Evolutionary conservation across 495 filamentous ascomycete genomes (phyloP), one percentile per base, ranked within the genome.

Genomic region (Neurospora sp.): DNA sequence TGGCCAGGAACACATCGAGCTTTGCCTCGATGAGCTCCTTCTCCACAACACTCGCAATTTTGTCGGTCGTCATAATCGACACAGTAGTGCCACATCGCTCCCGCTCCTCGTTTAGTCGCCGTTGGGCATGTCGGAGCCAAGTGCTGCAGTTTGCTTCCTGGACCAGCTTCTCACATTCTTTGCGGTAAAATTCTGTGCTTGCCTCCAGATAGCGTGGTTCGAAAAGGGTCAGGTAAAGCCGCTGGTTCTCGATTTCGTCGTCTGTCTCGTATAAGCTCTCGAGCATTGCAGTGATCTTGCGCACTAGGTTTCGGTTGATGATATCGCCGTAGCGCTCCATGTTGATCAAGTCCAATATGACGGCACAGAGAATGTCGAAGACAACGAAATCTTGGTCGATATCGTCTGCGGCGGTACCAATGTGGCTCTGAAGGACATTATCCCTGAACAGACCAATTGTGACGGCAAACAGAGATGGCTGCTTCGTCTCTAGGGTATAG

Each of bases 251-350:
- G 18, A 89, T 87, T 75, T 96, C 94, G 2, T 87, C 85, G 41
- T 91, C 86, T 0, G 89, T 91, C 78, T 96, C 93, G 78, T 97
- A 96, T 0, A 99, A 87, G 39, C 89, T 89, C 79, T 98, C 96
- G 3, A 99, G 85, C 94, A 98, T 98, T 74, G 93, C 90, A 1
- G 94, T 86, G 79, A 92, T 94, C 38, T 92, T 90, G 74, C 93
- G 91, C 59, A 98, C 88, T 8, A 97, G 84, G 37, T 88, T 86
- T 74, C 91, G 91, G 79, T 98, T 91, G 73, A 98, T 94, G 10
- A 94, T 89, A 74, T 98, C 94, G 14, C 94, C 96, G 47, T 93
- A 91, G 38, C 96, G 85, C 77, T 98, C 96, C 87, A 97, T 91
- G 68, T 92, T 90, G 71, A 99, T 91, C 85, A 97, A 92, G 74